Conservation (phyloP, 352 stramenopile species). For the Globisporangium solare region DNA sequence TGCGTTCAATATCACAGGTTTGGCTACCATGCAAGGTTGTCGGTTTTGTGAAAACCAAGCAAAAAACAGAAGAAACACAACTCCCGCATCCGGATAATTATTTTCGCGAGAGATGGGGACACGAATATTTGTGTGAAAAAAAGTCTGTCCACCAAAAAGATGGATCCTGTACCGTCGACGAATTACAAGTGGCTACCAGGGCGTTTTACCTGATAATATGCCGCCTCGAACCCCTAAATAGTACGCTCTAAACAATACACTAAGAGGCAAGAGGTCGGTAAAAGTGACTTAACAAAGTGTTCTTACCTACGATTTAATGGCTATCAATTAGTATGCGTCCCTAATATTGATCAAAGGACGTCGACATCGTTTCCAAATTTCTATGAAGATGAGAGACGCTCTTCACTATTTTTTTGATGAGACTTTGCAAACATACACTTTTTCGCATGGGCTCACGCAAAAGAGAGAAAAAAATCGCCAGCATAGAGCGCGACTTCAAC, state of each 20-base stretch:
- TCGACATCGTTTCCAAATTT: background rate
- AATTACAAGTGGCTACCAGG: slow-evolving; percentile 7
- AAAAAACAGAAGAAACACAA: background rate
- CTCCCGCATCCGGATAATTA: background rate
- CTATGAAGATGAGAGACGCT: background rate
- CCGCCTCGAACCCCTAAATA: background rate
- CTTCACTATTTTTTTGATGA: background rate
- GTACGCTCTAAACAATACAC: no score
- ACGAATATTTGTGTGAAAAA: background rate
- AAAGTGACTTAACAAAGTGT: no score
- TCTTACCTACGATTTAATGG: no score
- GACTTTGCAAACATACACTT: background rate
- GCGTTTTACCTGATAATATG: background rate
- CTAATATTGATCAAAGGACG: no score
- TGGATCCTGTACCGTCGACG: slow-evolving; percentile 3
- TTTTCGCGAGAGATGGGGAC: background rate
- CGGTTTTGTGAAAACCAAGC: no score
- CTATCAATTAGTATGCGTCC: no score
- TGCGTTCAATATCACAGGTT: no score
- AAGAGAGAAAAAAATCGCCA: background rate
- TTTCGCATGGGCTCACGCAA: background rate
- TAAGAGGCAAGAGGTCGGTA: no score
- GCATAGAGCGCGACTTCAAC: background rate
- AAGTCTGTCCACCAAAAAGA: slow-evolving; percentile 1
- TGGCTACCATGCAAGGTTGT: no score